Evolutionary conservation across 163 green algal species (phyloP), one percentile per base, ranked within the genome.

Genomic region (Prototheca cutis): DNA sequence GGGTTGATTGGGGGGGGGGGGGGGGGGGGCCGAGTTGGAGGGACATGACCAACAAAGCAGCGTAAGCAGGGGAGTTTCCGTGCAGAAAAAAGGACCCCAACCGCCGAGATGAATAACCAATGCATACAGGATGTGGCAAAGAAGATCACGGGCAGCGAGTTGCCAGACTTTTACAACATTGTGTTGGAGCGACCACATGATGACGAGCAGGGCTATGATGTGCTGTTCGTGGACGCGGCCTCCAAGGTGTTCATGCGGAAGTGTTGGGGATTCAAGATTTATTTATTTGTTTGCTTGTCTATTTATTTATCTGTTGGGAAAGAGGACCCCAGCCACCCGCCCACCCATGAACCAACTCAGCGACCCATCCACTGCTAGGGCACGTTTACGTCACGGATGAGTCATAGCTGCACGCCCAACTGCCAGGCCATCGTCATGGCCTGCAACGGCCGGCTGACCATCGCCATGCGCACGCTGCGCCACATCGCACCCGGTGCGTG

Each of bases 131-230:
- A 93, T 62, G 77, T 66, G 17, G 81, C 88, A 30, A 93, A 91
- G 73, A 85, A 87, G 62, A 71, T 61, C 25, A 77, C 72, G n/a
- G 68, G 67, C 3, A 64, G 81, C 30, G 82, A 87, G 54, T 78
- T 96, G 56, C 84, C 87, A 13, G 87, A 95, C 70, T 97, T 97
- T 58, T 97, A 97, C 77, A 97, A 97, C 81, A 97, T 97, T 51
- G 70, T 80, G 30, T 75, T 97, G 58, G 90, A 97, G 69, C 74
- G 90, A 34, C 89, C 90, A 0, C 73, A 63, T 25, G 82, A 92
- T 64, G 86, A 94, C 53, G 77, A 76, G 8, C 75, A 77, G 24
- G 85, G 90, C 25, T 95, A 92, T 67, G 88, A 96, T 56, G 72
- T 92, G 13, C 58, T 95, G 23, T 95, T 91, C 58, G 81, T 97